These are phyloP conservation scores for Camellia sinensis DNA, from an alignment of 148 eudicot species.

Conservation along the genomic window DNA sequence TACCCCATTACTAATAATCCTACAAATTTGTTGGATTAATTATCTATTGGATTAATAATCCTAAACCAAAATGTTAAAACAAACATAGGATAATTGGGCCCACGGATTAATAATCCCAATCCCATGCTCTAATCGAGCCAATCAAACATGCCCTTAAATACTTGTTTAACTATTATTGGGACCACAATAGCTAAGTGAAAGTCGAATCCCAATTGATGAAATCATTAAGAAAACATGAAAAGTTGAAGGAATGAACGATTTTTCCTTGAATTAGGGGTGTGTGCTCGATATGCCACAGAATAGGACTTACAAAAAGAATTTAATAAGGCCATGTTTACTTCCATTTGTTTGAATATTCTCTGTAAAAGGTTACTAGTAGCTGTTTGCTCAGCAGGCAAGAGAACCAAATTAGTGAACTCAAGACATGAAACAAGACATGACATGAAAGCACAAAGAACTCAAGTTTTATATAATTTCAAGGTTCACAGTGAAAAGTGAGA, in stretches of 20 bases:
- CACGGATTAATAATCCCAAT: no score
- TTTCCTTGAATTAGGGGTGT: neutral
- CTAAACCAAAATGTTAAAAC: no score
- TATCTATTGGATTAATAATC: no score
- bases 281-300: neutral
- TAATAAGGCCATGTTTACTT: neutral
- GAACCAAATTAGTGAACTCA: conserved; percentile 20
- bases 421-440: conserved; percentile 31
- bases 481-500: conserved; percentile 15
- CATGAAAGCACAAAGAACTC: conserved; percentile 1
- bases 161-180: neutral
- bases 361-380: conserved; percentile 5
- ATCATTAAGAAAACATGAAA: conserved; percentile 8
- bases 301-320: neutral
- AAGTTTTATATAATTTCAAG: conserved; percentile 15
- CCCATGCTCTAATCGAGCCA: no score
- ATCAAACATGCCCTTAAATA: no score
- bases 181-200: neutral
- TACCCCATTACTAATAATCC: no score
- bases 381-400: conserved; percentile 21
- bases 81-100: no score
- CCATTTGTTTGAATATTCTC: conserved; percentile 15
- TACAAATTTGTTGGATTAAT: no score
- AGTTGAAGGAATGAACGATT: conserved; percentile 6
- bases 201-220: neutral